Base-by-base conservation (phyloP, 2,329 filamentous ascomycete genomes). In the Penicillium sp. region DNA sequence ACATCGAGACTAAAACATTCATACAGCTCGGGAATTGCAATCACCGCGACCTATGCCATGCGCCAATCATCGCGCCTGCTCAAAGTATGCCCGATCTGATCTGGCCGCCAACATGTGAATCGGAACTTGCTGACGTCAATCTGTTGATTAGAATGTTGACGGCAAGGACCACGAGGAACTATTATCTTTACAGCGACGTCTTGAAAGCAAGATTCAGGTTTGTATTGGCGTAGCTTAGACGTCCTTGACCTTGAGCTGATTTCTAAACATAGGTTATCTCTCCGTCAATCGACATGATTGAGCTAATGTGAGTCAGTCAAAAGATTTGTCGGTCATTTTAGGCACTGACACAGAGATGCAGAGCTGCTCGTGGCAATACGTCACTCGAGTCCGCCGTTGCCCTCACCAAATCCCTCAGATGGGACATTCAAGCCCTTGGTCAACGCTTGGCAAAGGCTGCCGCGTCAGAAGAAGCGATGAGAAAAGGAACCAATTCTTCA, bases 251-350 rank as follows among this genome's bases (percentile, higher is more conserved):
- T 35, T 51, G 38, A n/a, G 28, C 58, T 66, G 30, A 67, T 45
- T 40, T 26, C 16, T 19, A 40, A 48, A 13, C 8, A 42, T 37
- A 92, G 87, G 92, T 97, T 66, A 88, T 97, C 49, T 93, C 92
- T 11, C 93, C 93, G 0, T 91, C 92, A 10, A 94, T 96, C 71
- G 92, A 97, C 73, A 88, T 97, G 82, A 92, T 97, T 69, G 92
- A 97, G 75, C 84, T 97, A 69, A 95, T 95, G 88, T 91, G 75
- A 69, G 83, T 72, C 33, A 16, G 26, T 13, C 1, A 22, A 5
- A 35, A 35, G 4, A n/a, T 5, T 22, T 25, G 25, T 3, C 11
- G n/a, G 14, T 6, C 16, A 1, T 22, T 8, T 7, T 13, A 46
- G 26, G 14, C 40, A 49, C 52, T 59, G 19, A 59, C 52, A 7